Evolutionary conservation across 1,284 basidiomycete genomes (phyloP), one percentile per base, ranked within the genome.

Genomic region (Ceratobasidium theobromae): DNA sequence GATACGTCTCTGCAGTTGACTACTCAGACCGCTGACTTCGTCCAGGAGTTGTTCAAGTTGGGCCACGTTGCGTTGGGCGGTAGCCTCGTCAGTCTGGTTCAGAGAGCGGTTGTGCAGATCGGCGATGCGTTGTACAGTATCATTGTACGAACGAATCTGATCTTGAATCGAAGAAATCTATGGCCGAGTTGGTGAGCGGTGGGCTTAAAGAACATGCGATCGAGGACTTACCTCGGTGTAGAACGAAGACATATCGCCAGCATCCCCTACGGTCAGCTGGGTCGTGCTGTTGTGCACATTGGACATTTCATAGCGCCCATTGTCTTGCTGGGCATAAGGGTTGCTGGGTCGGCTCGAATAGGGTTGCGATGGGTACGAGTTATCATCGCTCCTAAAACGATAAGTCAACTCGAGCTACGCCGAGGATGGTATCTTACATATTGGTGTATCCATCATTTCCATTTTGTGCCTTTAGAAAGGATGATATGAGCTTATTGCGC

Each of bases 21-120:
- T 78, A 72, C 91, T 92, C 16, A 92, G 79, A 1, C 84, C 81
- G 72, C 90, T 88, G 12, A 91, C 94, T 68, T 93, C 88, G 48
- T 84, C 82, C 18, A 93, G 83, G 55, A 95, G 82, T 40, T 86
- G 84, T 35, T 90, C 88, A 53, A 93, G 78, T 70, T 89, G 84
- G 14, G 82, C 78, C 3, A 81, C 80, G 71, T 84, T 86, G 46
- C 84, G 82, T 74, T 87, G 81, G 4, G 84, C 80, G 28, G 84
- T 83, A 9, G 76, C 79, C 70, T 90, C 89, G 73, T 92, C 90
- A 73, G 85, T 88, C 74, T 88, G 88, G 75, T 90, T 89, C 45
- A 92, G 78, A 40, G 89, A 88, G 68, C 86, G 84, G 60, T 85
- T 86, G 73, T 93, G 90, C 62, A 88, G 77, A 69, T 90, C 87